Base-by-base conservation (phyloP, 495 filamentous ascomycete species). In the Sordaria brevicollis region DNA sequence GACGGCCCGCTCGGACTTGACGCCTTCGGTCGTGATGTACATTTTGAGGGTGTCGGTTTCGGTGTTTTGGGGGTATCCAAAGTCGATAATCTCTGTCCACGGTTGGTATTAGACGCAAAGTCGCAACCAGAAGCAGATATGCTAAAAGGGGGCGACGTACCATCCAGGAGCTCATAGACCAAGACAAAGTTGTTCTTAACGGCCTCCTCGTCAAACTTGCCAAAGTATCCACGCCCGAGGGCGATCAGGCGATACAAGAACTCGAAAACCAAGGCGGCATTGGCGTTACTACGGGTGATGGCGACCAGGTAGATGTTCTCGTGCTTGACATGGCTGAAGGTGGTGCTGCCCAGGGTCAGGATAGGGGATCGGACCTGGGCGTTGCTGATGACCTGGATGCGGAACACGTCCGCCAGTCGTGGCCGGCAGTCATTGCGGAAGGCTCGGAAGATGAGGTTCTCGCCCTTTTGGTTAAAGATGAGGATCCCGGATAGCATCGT, bases 171-270 rank as follows among this genome's bases (percentile, higher is more conserved):
- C 85, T 99, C 96, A 82, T 99, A 99, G 62, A 99, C 92, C 69
- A 98, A 83, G 71, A 99, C 96, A 81, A 99, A 99, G 81, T 99
- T 99, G 79, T 97, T 97, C 88, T 99, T 99, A 71, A 99, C 94
- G 54, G 95, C 96, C 80, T 99, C 95, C 86, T 99, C 95, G 79
- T 99, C 95, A 74, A 99, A 96, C 78, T 98, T 97, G 73, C 93
- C 95, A 86, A 99, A 99, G 80, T 99, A 99, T 68, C 92, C 90
- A 81, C 90, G 94, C 69, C 95, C 95, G 76, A 99, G 84, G 77
- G 89, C 86, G 69, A 97, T 90, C 75, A 99, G 83, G 74, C 94
- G 88, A 81, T 97, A 97, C 69, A 99, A 83, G 79, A 99, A 98
- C 84, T 99, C 95, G 77, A 99, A 99, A 31, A 99, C 92, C 68